Conservation (phyloP, 805 yeast species). For the Cyberlindnera meyerae region DNA sequence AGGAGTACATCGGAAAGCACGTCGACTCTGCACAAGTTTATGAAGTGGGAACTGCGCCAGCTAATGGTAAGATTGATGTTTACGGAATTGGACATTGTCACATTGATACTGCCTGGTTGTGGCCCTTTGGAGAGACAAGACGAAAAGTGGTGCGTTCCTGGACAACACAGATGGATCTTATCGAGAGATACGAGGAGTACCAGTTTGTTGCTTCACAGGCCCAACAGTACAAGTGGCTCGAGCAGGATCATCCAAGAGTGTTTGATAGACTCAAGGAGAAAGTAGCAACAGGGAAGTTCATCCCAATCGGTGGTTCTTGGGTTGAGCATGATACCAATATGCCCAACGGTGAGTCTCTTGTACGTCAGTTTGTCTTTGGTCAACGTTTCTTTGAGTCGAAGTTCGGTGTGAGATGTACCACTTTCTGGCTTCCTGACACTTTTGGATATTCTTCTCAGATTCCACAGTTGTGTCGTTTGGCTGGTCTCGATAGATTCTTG, state of each 20-base stretch:
- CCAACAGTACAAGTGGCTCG: constrained; percentile 92
- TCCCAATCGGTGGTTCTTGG: constrained; percentile 97
- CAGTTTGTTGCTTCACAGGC: constrained; percentile 94
- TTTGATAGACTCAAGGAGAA: constrained; percentile 56
- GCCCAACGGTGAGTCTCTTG: constrained; percentile 90
- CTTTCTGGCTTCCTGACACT: constrained; percentile 96
- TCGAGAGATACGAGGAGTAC: constrained; percentile 88
- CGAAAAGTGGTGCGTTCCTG: constrained; percentile 91
- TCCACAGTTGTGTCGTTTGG: constrained; percentile 87
- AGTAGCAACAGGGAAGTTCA: constrained; percentile 65
- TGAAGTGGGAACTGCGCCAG: constrained; percentile 32
- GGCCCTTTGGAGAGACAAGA: constrained; percentile 98
- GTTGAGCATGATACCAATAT: constrained; percentile 95
- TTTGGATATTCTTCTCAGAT: constrained; percentile 95
- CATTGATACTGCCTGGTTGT: constrained; percentile 97
- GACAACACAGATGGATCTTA: constrained; percentile 84
- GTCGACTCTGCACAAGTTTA: constrained; percentile 65
- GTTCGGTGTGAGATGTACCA: constrained; percentile 69
- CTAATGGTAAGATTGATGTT: constrained; percentile 47
- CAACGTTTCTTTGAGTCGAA: constrained; percentile 78
- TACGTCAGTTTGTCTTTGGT: constrained; percentile 85
- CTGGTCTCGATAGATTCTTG: constrained; percentile 77
- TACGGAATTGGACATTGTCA: constrained; percentile 92
- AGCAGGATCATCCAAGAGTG: constrained; percentile 79
- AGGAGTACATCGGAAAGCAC: constrained; percentile 57